These are phyloP conservation scores for Coffea humblotiana DNA, from an alignment of 305 asterid species.

Conservation along the genomic window DNA sequence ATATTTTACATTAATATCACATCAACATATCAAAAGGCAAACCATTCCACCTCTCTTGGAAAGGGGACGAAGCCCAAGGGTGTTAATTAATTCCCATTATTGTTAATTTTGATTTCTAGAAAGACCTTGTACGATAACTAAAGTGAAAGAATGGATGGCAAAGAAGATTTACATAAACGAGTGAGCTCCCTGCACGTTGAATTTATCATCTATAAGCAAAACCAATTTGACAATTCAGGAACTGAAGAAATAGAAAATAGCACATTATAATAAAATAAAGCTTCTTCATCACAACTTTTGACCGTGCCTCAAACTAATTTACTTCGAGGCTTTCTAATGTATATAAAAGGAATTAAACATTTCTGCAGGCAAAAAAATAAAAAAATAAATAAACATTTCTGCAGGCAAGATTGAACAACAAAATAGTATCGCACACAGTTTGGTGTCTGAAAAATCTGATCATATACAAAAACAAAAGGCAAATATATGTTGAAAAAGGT, in stretches of 20 bases:
- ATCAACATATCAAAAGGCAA: not conserved
- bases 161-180: not conserved
- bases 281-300: not conserved
- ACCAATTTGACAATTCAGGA: not conserved
- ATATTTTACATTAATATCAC: not conserved
- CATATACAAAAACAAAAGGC: not conserved
- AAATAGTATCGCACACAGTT: not conserved
- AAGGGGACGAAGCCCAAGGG: not conserved
- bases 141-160: not conserved
- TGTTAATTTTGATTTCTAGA: not conserved
- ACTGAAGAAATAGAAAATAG: not conserved
- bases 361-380: not conserved
- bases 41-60: not conserved
- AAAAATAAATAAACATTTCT: not conserved
- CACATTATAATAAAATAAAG: not conserved
- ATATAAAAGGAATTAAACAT: not conserved
- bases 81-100: not conserved
- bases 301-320: not conserved
- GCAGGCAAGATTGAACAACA: not conserved
- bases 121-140: too few relatives aligned
- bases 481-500: not conserved
- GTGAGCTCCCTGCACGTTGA: not conserved
- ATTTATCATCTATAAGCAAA: not conserved
- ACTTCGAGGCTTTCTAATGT: not conserved
- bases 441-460: not conserved